A percentile compares a stretch with the other conserved stretches of the same genome.
These are phyloP conservation scores for Cynara cardunculus DNA, from an alignment of 129 eudicot genomes.

Conservation along the genomic window DNA sequence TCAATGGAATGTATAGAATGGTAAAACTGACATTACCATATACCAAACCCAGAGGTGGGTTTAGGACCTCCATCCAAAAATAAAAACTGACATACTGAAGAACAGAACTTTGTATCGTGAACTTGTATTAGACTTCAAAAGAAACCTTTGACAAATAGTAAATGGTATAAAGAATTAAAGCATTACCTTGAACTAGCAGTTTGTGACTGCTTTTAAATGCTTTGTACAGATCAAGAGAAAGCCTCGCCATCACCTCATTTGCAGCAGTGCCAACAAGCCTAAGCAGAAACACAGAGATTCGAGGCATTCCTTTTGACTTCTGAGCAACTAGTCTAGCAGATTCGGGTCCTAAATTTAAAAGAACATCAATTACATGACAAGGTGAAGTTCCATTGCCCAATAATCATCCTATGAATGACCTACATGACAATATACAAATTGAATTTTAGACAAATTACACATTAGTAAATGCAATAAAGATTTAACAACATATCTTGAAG, in stretches of 20 bases:
- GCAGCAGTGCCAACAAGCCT: constrained; percentile 61
- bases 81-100: neutral
- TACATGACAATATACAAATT: neutral
- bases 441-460: neutral
- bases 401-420: neutral
- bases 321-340: constrained; percentile 78
- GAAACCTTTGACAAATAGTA: neutral
- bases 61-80: no score
- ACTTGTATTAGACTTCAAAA: neutral
- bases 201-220: constrained; percentile 33
- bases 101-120: neutral
- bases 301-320: constrained; percentile 87
- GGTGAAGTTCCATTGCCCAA: neutral
- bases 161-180: neutral
- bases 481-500: neutral
- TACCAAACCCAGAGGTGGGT: no score
- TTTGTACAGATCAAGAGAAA: constrained; percentile 57
- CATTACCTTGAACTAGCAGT: constrained; percentile 52
- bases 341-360: constrained; percentile 44
- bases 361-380: constrained; percentile 3
- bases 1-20: neutral
- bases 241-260: constrained; percentile 54
- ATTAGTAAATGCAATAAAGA: neutral
- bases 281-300: constrained; percentile 46
- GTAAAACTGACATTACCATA: neutral